Conservation (phyloP, 1,284 basidiomycete species). For the Ceratorhiza oryzae-sativae region DNA sequence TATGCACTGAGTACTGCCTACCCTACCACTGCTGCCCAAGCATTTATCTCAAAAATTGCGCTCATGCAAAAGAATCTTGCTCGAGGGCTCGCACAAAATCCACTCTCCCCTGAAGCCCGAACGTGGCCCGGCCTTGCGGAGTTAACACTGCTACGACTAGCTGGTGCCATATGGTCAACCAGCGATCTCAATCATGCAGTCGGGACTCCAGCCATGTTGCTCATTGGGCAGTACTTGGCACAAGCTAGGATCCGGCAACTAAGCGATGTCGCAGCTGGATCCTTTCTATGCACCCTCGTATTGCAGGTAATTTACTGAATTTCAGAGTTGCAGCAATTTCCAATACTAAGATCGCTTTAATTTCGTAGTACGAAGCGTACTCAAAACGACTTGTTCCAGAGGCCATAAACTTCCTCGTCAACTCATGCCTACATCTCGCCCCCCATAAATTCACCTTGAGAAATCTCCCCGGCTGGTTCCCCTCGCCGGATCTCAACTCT, state of each 20-base stretch:
- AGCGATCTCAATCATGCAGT: conserved; percentile 94
- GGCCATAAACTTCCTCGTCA: conserved; percentile 81
- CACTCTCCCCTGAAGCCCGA: conserved; percentile 67
- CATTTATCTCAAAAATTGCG: conserved; percentile 82
- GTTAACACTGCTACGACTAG: conserved; percentile 79
- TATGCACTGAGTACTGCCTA: conserved; percentile 81
- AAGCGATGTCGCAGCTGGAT: conserved; percentile 79
- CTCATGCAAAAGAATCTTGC: conserved; percentile 96
- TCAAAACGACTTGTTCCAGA: conserved; percentile 93
- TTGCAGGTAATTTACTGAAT: conserved; percentile 51
- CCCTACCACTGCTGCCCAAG: conserved; percentile 78
- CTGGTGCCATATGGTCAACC: conserved; percentile 89
- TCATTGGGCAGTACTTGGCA: conserved; percentile 92
- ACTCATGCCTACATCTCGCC: conserved; percentile 73
- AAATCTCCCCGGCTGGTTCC: conserved; percentile 68
- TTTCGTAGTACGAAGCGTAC: conserved; percentile 77
- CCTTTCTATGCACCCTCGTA: conserved; percentile 89
- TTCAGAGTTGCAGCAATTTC: not conserved
- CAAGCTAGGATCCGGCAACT: conserved; percentile 80
- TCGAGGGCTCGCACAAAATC: conserved; percentile 80
- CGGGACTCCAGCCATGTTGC: conserved; percentile 81
- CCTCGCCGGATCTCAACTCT: conserved; percentile 71
- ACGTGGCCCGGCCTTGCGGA: conserved; percentile 92
- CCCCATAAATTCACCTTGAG: conserved; percentile 63
- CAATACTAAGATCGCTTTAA: conserved; percentile 18